Conservation (phyloP, 768 basidiomycete genomes). For the Agaricus sinodeliciosus region DNA sequence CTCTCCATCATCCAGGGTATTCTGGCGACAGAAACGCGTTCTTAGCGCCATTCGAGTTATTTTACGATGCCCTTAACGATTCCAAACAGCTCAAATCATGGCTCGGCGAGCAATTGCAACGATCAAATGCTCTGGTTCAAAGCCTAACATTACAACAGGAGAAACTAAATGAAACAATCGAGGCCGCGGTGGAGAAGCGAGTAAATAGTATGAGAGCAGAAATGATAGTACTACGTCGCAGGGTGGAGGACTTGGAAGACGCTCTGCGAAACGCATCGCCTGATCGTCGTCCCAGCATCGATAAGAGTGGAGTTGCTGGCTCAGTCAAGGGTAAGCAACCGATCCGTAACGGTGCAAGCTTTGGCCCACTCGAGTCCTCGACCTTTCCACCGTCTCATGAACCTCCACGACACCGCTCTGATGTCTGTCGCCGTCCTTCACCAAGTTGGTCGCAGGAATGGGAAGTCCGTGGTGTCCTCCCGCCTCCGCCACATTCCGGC, state of each 20-base stretch:
- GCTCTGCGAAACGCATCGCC: conserved; percentile 23
- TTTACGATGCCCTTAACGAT: conserved; percentile 82
- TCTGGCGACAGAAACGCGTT: conserved; percentile 68
- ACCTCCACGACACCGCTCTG: conserved; percentile 25
- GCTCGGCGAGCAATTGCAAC: conserved; percentile 67
- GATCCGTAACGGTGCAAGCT: conserved; percentile 15
- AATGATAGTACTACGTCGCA: conserved; percentile 48
- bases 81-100: conserved; percentile 72
- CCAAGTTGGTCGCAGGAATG: conserved; percentile 32
- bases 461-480: conserved; percentile 28
- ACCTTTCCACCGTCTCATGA: conserved; percentile 35
- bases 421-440: conserved; percentile 31
- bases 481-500: conserved; percentile 12
- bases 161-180: conserved; percentile 51
- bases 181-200: conserved; percentile 54
- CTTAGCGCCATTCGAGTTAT: conserved; percentile 73
- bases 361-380: conserved; percentile 24
- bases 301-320: conserved; percentile 3
- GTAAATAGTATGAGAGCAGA: conserved; percentile 55
- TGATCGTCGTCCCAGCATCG: conserved; percentile 5
- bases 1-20: conserved; percentile 54
- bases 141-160: conserved; percentile 56
- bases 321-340: conserved; percentile 11
- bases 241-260: conserved; percentile 67
- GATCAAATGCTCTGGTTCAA: conserved; percentile 49